Evolutionary conservation across 345 rosid species (phyloP), one percentile per base, ranked within the genome.

Genomic region (Eucalyptus regnans): DNA sequence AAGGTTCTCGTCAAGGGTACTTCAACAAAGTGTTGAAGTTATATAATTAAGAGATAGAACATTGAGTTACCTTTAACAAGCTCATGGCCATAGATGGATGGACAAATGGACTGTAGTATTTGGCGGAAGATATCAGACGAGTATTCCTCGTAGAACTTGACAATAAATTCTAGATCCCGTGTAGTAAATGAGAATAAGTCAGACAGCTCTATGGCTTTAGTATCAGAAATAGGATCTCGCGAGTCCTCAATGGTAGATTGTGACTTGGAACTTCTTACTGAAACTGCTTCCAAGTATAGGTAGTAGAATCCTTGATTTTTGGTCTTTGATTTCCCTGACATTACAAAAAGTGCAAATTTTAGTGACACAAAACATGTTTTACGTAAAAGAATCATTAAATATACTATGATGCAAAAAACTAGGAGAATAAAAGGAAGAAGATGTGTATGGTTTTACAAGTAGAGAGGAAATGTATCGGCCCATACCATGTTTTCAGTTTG

Each of bases 61-160:
- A 50, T 64, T 66, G 50, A 88, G 84, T 48, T 86, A 98, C 99
- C 99, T 95, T 98, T 98, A 88, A 98, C 99, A 91, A 95, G 94
- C 92, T 97, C 99, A 91, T 98, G 99, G 31, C 99, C 99, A 89
- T 96, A 97, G 71, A 98, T 98, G 68, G 99, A 98, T 49, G 99
- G 99, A 90, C 99, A 98, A 58, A 96, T 92, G 50, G 99, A 97
- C 86, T 97, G 99, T 90, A 97, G 94, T 86, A 97, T 90, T 91
- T 95, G 96, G 68, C 96, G 93, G 89, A 98, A 98, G 87, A 93
- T 92, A 90, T 97, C 98, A 88, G 96, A 91, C 88, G 98, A 97
- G 92, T 95, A 91, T 93, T 98, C 99, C 94, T 94, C 94, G 31
- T 93, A 93, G 89, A 95, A 97, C 93, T 97, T 98, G 88, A 96